These are phyloP conservation scores for Aspergillus fumigatiaffinis DNA, from an alignment of 2,329 filamentous ascomycete species.

Conservation along the genomic window DNA sequence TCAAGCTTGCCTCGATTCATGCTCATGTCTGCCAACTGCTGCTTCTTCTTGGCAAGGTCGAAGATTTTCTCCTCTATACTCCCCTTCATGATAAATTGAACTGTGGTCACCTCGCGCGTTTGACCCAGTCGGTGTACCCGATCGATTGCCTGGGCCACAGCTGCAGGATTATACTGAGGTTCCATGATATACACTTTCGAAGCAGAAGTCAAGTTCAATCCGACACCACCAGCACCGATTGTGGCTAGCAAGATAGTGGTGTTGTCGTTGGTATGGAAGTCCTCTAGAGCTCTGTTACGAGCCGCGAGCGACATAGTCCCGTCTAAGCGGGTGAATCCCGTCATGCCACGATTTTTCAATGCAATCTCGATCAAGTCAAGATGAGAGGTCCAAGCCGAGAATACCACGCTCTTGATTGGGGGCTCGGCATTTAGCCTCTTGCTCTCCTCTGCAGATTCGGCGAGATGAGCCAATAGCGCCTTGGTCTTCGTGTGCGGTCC, in stretches of 20 bases:
- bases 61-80: slow-evolving; percentile 96
- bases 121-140: slow-evolving; percentile 90
- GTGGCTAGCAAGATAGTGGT: slow-evolving; percentile 85
- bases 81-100: slow-evolving; percentile 81
- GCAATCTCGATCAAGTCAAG: slow-evolving; percentile 88
- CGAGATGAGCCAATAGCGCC: slow-evolving; percentile 71
- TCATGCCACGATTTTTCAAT: slow-evolving; percentile 54
- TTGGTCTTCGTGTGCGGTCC: slow-evolving; percentile 91
- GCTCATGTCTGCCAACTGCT: slow-evolving; percentile 80
- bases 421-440: slow-evolving; percentile 54
- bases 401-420: slow-evolving; percentile 89
- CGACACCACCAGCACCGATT: slow-evolving; percentile 86
- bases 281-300: slow-evolving; percentile 70
- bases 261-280: slow-evolving; percentile 67
- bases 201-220: slow-evolving; percentile 82
- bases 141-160: slow-evolving; percentile 90
- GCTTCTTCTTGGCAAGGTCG: slow-evolving; percentile 86
- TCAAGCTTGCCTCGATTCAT: slow-evolving; percentile 64
- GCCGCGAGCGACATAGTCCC: slow-evolving; percentile 77
- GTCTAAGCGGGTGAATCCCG: slow-evolving; percentile 73
- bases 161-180: slow-evolving; percentile 93
- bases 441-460: slow-evolving; percentile 59
- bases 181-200: slow-evolving; percentile 96
- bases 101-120: slow-evolving; percentile 79
- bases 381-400: slow-evolving; percentile 94